Evolutionary conservation across 148 eudicot species (phyloP).

Genomic region (Talinum fruticosum): DNA sequence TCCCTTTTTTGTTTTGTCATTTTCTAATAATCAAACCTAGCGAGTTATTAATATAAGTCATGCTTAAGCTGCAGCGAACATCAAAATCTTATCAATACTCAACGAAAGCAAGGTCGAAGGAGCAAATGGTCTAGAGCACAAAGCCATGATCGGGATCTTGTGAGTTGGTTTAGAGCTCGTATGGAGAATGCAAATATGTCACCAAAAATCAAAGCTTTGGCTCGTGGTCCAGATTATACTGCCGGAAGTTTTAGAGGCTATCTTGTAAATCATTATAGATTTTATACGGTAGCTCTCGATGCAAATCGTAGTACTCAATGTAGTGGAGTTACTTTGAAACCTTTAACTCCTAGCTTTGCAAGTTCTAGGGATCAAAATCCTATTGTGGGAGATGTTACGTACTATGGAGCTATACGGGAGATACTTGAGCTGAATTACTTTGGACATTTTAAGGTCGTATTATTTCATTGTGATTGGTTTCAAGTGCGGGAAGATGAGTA

Average conservation of each 20-base stretch:
- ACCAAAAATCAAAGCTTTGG: too few relatives aligned
- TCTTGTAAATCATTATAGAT: too few relatives aligned
- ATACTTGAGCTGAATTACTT: conserved; percentile 19
- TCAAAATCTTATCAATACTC: background rate
- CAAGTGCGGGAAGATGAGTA: background rate
- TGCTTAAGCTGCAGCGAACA: background rate
- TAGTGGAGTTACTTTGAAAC: conserved; percentile 12
- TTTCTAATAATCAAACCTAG: background rate
- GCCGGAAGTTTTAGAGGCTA: too few relatives aligned
- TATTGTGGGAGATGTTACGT: conserved; percentile 6
- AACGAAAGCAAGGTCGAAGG: background rate
- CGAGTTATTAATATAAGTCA: background rate
- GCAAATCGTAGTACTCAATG: background rate
- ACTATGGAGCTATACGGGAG: background rate
- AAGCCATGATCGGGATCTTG: too few relatives aligned
- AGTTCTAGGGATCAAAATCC: conserved; percentile 20
- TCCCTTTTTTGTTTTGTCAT: background rate
- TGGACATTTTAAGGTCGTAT: background rate
- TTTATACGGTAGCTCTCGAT: too few relatives aligned
- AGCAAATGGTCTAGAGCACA: background rate
- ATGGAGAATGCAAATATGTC: too few relatives aligned
- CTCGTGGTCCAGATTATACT: too few relatives aligned
- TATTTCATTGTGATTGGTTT: conserved; percentile 18
- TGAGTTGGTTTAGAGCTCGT: too few relatives aligned
- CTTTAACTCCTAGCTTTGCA: conserved; percentile 17